Conservation (phyloP, 345 rosid genomes). For the Moricandia arvensis region DNA sequence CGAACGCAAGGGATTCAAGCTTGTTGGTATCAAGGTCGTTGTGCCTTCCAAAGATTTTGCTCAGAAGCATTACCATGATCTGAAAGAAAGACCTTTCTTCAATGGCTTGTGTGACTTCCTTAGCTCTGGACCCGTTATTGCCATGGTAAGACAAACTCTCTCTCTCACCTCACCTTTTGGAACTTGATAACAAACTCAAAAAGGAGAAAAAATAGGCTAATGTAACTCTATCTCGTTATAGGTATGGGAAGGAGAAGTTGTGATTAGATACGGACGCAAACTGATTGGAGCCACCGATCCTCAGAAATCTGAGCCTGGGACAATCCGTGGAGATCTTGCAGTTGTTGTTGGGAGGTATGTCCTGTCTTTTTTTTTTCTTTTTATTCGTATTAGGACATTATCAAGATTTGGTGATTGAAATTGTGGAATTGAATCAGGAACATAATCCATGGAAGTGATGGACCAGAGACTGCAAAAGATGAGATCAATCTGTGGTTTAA, state of each 20-base stretch:
- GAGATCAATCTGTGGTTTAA: slow-evolving; percentile 79
- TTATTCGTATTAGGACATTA: neutral
- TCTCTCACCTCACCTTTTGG: neutral
- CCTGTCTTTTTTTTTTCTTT: neutral
- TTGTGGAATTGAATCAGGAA: slow-evolving; percentile 50
- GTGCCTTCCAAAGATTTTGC: slow-evolving; percentile 89
- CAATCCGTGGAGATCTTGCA: slow-evolving; percentile 47
- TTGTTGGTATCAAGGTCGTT: slow-evolving; percentile 75
- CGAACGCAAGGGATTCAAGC: slow-evolving; percentile 98
- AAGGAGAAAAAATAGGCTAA: neutral
- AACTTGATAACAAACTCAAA: neutral
- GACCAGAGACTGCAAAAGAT: too few relatives aligned
- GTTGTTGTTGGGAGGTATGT: slow-evolving; percentile 75
- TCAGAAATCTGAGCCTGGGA: slow-evolving; percentile 96
- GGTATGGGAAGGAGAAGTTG: too few relatives aligned
- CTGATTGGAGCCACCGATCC: slow-evolving; percentile 99
- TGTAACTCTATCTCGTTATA: neutral
- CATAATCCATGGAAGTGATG: slow-evolving; percentile 60
- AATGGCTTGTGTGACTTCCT: slow-evolving; percentile 89
- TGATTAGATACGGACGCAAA: slow-evolving; percentile 69
- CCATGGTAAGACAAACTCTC: slow-evolving; percentile 60
- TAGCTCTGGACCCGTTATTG: slow-evolving; percentile 96
- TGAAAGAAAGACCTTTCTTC: slow-evolving; percentile 94
- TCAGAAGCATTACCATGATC: slow-evolving; percentile 86
- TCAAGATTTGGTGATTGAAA: slow-evolving; percentile 2